Evolutionary conservation across 768 basidiomycete genomes (phyloP).

Genomic region (Boletus barrowsii): DNA sequence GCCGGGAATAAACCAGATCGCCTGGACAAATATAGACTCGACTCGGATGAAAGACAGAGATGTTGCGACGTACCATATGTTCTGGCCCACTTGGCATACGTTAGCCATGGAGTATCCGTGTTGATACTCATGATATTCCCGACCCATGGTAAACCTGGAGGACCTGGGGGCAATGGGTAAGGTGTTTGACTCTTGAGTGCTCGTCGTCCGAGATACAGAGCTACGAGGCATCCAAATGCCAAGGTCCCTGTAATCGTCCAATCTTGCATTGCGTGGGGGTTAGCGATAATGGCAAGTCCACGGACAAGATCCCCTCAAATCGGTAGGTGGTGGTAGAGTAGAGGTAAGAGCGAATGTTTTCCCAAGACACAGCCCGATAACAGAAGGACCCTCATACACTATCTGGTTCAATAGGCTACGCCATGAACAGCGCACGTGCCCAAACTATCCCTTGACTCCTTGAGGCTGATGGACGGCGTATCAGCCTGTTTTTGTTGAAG

Average conservation of each 20-base stretch:
- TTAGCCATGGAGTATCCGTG: background rate
- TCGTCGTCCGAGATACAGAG: background rate
- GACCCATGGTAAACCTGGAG: background rate
- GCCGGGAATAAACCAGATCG: background rate
- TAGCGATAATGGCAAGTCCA: too few species aligned
- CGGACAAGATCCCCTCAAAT: too few species aligned
- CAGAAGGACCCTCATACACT: too few species aligned
- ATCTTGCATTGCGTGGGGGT: background rate
- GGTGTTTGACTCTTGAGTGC: background rate
- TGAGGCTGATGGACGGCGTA: too few species aligned
- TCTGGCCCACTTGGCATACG: background rate
- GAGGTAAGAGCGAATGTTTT: too few species aligned
- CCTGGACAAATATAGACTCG: background rate
- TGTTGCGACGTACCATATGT: background rate
- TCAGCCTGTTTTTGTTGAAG: too few species aligned
- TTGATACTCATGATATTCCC: background rate
- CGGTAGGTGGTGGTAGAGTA: too few species aligned
- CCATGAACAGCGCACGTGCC: too few species aligned
- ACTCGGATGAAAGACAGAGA: background rate
- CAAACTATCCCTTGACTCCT: too few species aligned
- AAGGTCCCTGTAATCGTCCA: background rate
- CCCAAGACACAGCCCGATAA: too few species aligned
- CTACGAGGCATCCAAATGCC: background rate
- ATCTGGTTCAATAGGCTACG: too few species aligned
- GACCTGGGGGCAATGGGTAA: background rate